A percentile compares a stretch with the other conserved stretches of the same genome.
Evolutionary conservation across 257 asterid genomes (phyloP).

Genomic region (Gynochthodes officinalis): DNA sequence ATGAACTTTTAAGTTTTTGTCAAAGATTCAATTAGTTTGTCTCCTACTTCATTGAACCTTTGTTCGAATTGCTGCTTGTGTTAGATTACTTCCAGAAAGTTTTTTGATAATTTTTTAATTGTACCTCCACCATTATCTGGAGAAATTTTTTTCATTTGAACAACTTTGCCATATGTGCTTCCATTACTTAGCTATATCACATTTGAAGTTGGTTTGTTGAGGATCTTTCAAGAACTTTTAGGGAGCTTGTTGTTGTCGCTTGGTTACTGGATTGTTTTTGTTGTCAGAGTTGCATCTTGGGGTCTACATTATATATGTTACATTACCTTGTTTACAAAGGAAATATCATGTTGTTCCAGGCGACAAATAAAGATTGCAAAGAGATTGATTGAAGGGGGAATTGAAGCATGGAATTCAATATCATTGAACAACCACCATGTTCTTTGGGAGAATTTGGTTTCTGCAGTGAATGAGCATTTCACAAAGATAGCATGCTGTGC

Average conservation of each 20-base stretch:
- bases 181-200: background rate
- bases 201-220: background rate
- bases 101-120: background rate
- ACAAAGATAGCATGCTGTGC: slow-evolving; percentile 47
- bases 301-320: background rate
- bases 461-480: slow-evolving; percentile 52
- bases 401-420: slow-evolving; percentile 60
- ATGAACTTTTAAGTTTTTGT: background rate
- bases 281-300: background rate
- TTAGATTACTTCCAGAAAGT: background rate
- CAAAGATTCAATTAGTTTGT: background rate
- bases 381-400: slow-evolving; percentile 74
- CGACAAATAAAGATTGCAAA: slow-evolving; percentile 69
- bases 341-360: slow-evolving; percentile 38
- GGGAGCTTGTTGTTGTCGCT: no score
- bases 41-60: background rate
- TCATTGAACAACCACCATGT: slow-evolving; percentile 53
- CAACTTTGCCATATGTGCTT: background rate
- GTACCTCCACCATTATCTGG: background rate
- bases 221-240: background rate
- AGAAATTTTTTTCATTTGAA: background rate
- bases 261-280: background rate
- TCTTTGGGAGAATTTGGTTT: slow-evolving; percentile 65
- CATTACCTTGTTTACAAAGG: background rate
- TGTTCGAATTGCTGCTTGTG: background rate